Evolutionary conservation across 441 rosid genomes (phyloP), one percentile per base, ranked within the genome.

Genomic region (Monsonia emarginata): DNA sequence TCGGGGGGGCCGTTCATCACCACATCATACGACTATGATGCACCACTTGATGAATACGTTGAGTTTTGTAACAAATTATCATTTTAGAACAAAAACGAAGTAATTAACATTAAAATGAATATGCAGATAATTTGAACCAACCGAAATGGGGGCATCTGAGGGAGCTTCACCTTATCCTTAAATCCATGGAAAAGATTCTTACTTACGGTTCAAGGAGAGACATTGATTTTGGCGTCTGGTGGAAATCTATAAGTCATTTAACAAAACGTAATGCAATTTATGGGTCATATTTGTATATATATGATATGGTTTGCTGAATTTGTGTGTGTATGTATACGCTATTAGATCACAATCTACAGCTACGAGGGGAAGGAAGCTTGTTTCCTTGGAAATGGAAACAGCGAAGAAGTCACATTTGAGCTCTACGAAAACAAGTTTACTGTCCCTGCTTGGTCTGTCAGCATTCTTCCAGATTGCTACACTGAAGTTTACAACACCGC

Each of bases 121-220:
- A 44, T 32, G 84, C 24, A 82, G 86, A 83, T 7, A 81, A 78
- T 68, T 60, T 76, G 69, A 70, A 70, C 27, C 67, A 69, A 32
- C 72, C 72, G 0, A 44, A 44, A 6, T 44, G 52, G 52, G 52
- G 52, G 3, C 52, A 59, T 59, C 16, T 26, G 0, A 10, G 19
- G 18, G 8, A 59, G 34, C 34, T 26, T 25, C 30, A 25, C 19
- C 19, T 25, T 11, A 5, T 59, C 63, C 34, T 16, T 8, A 26
- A 10, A 27, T 59, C 19, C 1, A 0, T 11, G 30, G 30, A 25
- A 5, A 26, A 59, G 34, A 31, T 14, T 25, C 30, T 31, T 0
- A 44, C 34, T 27, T 16, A 44, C 21, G 52, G 52, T 16, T n/a
- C 19, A 3, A 5, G 1, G 1, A 28, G 2, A 28, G 32, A 28